Base-by-base conservation (phyloP, 148 eudicot species). In the Euryodendron excelsum region DNA sequence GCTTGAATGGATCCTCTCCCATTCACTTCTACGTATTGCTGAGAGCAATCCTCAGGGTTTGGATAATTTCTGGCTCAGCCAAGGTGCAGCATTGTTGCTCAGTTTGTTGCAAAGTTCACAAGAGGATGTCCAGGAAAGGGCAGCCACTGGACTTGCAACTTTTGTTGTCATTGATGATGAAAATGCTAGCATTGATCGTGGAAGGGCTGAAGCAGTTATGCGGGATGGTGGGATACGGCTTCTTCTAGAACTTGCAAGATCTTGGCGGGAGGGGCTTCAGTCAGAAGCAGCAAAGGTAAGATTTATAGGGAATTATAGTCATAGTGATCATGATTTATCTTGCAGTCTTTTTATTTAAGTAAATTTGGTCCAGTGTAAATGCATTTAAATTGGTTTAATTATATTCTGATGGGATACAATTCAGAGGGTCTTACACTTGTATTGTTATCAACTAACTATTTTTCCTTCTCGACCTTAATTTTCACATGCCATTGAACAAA, bases 81-180 rank as follows among this genome's bases (percentile, higher is more conserved):
- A 96, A 84, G 99, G 98, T 82, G 90, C 95, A n/a, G 77, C 75
- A 44, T 81, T 96, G 88, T 85, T 96, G 82, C 94, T 96, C 28
- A 87, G 86, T 86, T 85, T 96, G 79, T 84, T 89, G 88, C 91
- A 90, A 87, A 96, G 99, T 74, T 77, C 87, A 31, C 93, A 96
- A 74, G 99, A 96, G 85, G 99, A 96, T 80, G 99, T 93, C 75
- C 97, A 93, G 83, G 99, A 96, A 84, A 89, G 92, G 84, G 95
- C 99, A 44, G 98, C 99, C 68, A 88, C 95, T 0, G 97, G 95
- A 21, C 90, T 96, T 30, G 99, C 99, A 39, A 96, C 93, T 84
- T 96, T 96, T 84, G 98, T 96, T 72, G 98, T 93, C 76, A 89
- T 91, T 81, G 97, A 96, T 78, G 98, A 96, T 82, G 98, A 93